Base-by-base conservation (phyloP, 176 grass and related monocot genomes). In the Thalia dealbata region DNA sequence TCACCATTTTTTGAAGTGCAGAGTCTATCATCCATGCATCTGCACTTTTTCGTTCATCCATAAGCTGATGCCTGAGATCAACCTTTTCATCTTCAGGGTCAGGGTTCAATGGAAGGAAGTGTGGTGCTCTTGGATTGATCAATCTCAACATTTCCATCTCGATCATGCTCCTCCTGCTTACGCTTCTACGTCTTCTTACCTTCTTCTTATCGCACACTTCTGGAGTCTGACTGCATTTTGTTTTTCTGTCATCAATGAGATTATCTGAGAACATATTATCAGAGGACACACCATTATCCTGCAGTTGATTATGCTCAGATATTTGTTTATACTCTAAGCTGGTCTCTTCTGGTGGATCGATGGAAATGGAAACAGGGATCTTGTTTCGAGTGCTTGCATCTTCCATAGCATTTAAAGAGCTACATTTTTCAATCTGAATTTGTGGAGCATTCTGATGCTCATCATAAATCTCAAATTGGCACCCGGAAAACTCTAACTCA, bases 11-110 rank as follows among this genome's bases (percentile, higher is more conserved):
- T 56, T 78, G 76, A 30, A 78, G 76, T 16, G 76, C 76, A 68
- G 25, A 42, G 50, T 78, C 76, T 28, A 69, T 58, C 76, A 78
- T 78, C 76, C 76, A 78, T 68, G 45, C n/a, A 15, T 56, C 76
- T 56, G 76, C 18, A 56, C 54, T 69, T 55, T 78, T 78, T 42
- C 64, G 56, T 43, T 58, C 76, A 38, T 78, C 63, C 64, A 68
- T 69, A 11, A 52, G 30, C 50, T 69, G 64, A 45, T 78, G 64
- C 64, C 76, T 78, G 13, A 78, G 76, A 69, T 78, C 64, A 54
- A 78, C 50, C 21, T 25, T 78, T 43, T 78, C 76, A 16, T 19
- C 76, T 56, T 68, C 48, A 16, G 76, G 76, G n/a, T 78, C 48
- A 3, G 30, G n/a, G 38, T 69, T 14, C 18, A 69, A 7, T 27